Evolutionary conservation across 2,329 filamentous ascomycete species (phyloP), one percentile per base, ranked within the genome.

Genomic region (Alternaria dauci): DNA sequence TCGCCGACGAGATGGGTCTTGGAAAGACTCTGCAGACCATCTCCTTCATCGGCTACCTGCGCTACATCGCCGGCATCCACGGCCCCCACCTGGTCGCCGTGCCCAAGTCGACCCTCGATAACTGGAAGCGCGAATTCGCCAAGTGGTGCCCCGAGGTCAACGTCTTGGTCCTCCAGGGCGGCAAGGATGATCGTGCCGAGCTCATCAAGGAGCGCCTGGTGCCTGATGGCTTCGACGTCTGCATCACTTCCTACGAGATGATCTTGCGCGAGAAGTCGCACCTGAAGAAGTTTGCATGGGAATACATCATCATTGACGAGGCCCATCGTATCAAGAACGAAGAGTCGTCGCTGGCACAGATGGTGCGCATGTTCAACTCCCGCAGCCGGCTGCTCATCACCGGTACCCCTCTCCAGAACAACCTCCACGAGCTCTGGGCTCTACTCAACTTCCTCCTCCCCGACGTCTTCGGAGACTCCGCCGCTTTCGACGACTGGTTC

Each of bases 321-420:
- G 90, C 95, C 2, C 95, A 99, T 79, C 93, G 95, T 62, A 99
- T 99, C 86, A 99, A 99, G 84, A 99, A 99, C 80, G 95, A 99
- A 77, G 93, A 98, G 78, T 99, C 95, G 0, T 97, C 95, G 0
- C 85, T 99, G 3, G 94, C 95, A 3, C 94, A 98, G 75, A 96
- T 98, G 68, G 97, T 99, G 67, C 92, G 95, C 69, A 83, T 97
- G 54, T 99, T 99, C 84, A 92, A 94, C 80, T 99, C 95, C 5
- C 88, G 95, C 75, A 98, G 98, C 77, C 90, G 95, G 52, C 86
- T 99, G 32, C 86, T 99, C 62, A 99, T 99, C 65, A 99, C 95
- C 2, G 95, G 95, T 68, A 99, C 95, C 4, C 95, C 95, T 1
- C 85, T 99, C 5, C 95, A 99, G 77, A 99, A 99, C 83, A 99